phyloP scores from a whole-genome alignment of 2,329 filamentous ascomycete genomes.

The Fusarium sororula region DNA sequence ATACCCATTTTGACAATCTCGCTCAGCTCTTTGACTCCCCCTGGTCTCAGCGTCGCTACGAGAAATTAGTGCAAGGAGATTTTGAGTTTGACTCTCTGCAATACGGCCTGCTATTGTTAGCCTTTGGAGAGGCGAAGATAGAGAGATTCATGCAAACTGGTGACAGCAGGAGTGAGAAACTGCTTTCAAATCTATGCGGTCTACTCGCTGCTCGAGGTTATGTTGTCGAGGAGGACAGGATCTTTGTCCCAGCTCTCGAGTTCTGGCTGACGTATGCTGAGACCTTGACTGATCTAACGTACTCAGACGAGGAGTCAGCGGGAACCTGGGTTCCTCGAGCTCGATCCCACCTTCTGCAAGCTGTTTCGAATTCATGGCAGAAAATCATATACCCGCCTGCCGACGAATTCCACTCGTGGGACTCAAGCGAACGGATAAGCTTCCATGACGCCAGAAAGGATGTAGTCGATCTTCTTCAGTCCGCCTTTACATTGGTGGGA shows the following conservation, averaged over 20 bases:
- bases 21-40: conserved; percentile 67
- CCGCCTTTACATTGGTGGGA: conserved; percentile 71
- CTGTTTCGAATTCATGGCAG: conserved; percentile 71
- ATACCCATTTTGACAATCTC: conserved; percentile 66
- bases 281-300: conserved; percentile 67
- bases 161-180: conserved; percentile 59
- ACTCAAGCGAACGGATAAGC: conserved; percentile 71
- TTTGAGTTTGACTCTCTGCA: conserved; percentile 71
- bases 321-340: conserved; percentile 67
- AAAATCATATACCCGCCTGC: conserved; percentile 75
- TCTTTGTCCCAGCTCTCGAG: conserved; percentile 78
- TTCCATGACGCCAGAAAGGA: conserved; percentile 81
- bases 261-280: conserved; percentile 85
- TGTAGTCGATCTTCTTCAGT: conserved; percentile 79
- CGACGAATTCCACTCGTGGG: conserved; percentile 70
- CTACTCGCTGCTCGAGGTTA: conserved; percentile 73
- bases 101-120: conserved; percentile 72
- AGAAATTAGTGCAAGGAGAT: conserved; percentile 65
- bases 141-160: conserved; percentile 65
- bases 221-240: conserved; percentile 76
- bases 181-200: conserved; percentile 69
- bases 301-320: conserved; percentile 57
- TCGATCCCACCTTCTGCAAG: conserved; percentile 67
- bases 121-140: conserved; percentile 73
- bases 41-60: conserved; percentile 67